phyloP scores from a whole-genome alignment of 1,284 basidiomycete genomes.

The Malassezia nana region DNA sequence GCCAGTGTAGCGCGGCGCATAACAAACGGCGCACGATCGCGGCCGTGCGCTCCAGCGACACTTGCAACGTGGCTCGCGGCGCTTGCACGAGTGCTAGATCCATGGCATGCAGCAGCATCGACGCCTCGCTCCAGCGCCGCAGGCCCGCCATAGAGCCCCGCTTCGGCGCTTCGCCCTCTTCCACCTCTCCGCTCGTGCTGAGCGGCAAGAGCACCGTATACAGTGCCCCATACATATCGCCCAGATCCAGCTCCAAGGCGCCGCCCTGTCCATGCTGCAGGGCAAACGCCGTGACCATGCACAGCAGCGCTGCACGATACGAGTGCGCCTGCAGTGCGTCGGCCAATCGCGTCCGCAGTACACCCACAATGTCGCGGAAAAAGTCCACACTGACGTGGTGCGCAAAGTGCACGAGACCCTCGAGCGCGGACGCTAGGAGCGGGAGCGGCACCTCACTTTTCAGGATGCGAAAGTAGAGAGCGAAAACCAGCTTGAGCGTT shows the following conservation, averaged over 20 bases:
- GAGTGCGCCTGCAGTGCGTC: conserved; percentile 36
- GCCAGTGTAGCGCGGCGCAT: conserved; percentile 67
- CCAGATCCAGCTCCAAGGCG: conserved; percentile 86
- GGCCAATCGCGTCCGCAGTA: conserved; percentile 69
- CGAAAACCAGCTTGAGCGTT: conserved; percentile 92
- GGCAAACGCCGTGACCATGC: conserved; percentile 90
- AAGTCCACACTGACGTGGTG: conserved; percentile 98
- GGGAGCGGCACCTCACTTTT: conserved; percentile 69
- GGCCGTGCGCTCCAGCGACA: conserved; percentile 67
- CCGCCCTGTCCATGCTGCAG: conserved; percentile 95
- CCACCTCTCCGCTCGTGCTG: conserved; percentile 51
- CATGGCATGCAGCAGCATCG: conserved; percentile 77
- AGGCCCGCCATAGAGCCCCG: conserved; percentile 17
- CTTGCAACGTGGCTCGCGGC: conserved; percentile 48
- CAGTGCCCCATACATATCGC: conserved; percentile 71
- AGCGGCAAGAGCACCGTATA: conserved; percentile 57
- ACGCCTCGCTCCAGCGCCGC: conserved; percentile 37
- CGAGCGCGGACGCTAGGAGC: conserved; percentile 74
- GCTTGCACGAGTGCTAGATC: conserved; percentile 63
- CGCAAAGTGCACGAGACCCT: conserved; percentile 83
- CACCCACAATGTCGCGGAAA: conserved; percentile 85
- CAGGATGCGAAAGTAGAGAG: conserved; percentile 90
- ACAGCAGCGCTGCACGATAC: conserved; percentile 59
- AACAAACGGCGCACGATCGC: conserved; percentile 86
- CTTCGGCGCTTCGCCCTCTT: conserved; percentile 44